Evolutionary conservation across 2,329 filamentous ascomycete species (phyloP), one percentile per base, ranked within the genome.

Genomic region (Venturia effusa): DNA sequence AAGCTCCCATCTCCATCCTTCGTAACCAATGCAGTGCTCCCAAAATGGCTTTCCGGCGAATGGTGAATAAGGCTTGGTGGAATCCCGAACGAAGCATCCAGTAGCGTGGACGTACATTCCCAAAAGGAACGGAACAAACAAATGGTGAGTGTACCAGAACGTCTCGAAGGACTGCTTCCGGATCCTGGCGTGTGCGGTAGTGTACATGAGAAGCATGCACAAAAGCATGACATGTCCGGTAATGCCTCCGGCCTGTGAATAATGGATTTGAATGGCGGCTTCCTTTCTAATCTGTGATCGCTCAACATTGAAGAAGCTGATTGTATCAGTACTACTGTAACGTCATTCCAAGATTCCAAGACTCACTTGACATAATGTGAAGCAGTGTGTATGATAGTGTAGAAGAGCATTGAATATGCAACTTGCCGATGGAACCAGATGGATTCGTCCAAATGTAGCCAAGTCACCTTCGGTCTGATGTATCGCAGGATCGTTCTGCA

Each of bases 161-260:
- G 93, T 95, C 78, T 99, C 94, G 73, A 92, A 99, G 0, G 91
- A 96, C 74, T 99, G 94, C 74, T 97, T 93, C 63, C 94, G 89
- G 68, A 99, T 97, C 68, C 90, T 89, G 70, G 88, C 84, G 73
- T 99, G 94, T 2, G 94, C 89, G 0, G 92, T 97, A 1, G 94
- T 99, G 78, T 96, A 99, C 83, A 99, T 99, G 67, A 99, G 79
- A 67, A 99, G 79, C 94, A 99, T 99, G 82, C 92, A 97, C n/a
- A 99, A 81, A 32, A 97, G 84, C 94, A 99, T 99, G 67, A 97
- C 84, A 76, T 99, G 94, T 7, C 94, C 94, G 1, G 94, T 99
- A 67, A 97, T 89, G 66, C 94, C 94, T 71, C 91, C 92, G 61
- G 92, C 84, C 73, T 96, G 84, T 1, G 85, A 83, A 74, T 96